Evolutionary conservation across 2,329 filamentous ascomycete genomes (phyloP).

Genomic region (Beauveria medogensis): DNA sequence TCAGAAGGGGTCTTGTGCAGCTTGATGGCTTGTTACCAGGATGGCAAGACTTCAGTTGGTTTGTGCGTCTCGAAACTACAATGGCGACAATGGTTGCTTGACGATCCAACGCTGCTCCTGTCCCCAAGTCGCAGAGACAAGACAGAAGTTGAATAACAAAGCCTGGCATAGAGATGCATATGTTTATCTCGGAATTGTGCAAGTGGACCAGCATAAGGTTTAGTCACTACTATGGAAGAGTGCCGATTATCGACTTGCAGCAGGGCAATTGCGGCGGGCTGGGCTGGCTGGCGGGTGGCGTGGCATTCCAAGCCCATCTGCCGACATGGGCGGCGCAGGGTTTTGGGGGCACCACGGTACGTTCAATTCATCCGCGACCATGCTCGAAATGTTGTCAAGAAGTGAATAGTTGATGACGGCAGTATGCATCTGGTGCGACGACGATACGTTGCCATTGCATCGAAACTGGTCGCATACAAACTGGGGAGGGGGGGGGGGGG

Average conservation of each 20-base stretch:
- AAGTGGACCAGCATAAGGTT: slow-evolving; percentile 1
- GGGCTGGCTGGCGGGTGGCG: slow-evolving; percentile 5
- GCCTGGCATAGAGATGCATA: not conserved
- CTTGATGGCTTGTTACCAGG: not conserved
- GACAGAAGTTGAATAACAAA: not conserved
- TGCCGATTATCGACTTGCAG: slow-evolving; percentile 4
- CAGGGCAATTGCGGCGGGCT: not conserved
- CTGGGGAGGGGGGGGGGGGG: not conserved
- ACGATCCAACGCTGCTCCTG: too few species aligned
- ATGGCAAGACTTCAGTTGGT: not conserved
- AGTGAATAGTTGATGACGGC: not conserved
- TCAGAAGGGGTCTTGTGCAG: not conserved
- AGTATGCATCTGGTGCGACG: slow-evolving; percentile 2
- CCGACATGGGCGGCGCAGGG: not conserved
- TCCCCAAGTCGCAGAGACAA: not conserved
- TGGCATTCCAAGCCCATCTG: slow-evolving; percentile 5
- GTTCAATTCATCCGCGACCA: too few species aligned
- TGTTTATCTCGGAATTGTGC: slow-evolving; percentile 1
- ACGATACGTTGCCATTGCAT: slow-evolving; percentile 9
- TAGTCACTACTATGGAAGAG: not conserved
- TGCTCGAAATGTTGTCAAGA: not conserved
- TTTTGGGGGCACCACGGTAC: slow-evolving; percentile 1
- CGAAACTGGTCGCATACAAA: slow-evolving; percentile 1
- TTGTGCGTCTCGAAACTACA: not conserved
- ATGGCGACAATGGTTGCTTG: too few species aligned